Evolutionary conservation across 1,284 basidiomycete species (phyloP), one percentile per base, ranked within the genome.

Genomic region (Peniophora sp.): DNA sequence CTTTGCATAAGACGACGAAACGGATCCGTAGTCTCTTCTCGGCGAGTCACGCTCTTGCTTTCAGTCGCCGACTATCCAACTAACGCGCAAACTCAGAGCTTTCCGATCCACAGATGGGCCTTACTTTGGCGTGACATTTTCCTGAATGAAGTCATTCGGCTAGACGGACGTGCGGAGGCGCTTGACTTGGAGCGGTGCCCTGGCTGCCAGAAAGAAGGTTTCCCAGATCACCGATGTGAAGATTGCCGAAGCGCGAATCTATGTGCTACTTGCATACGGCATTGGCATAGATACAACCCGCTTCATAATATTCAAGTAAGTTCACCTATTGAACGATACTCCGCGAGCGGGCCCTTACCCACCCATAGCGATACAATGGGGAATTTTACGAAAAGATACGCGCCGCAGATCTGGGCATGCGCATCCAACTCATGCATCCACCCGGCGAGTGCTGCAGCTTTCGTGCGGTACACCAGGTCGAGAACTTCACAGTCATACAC

Each of bases 401-500:
- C 41, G 9, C 9, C 11, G 20, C 11, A 18, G 23, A 22, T 8
- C 43, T 45, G 11, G 43, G 43, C 23, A 18, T 45, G 20, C 43
- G 43, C 11, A 15, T 45, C 3, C 43, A 45, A 23, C 20, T 45
- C 3, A 8, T 20, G 20, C 43, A 45, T 22, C n/a, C 43, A 10
- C 18, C 43, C 18, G 43, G 43, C 6, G 18, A 24, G n/a, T 8
- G 10, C 12, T 45, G 43, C 20, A 3, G 8, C 6, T 8, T 8
- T 10, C 37, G 37, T 8, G n/a, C 3, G 8, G 3, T 3, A 10
- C 3, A 9, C 20, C 20, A 22, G 5, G 20, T n/a, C 44, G n/a
- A 32, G 36, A 23, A 51, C 24, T 51, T 51, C 23, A 23, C 36
- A 3, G 43, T 51, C 43, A 27, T 51, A 14, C 24, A 51, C 27